A percentile compares a stretch with the other conserved stretches of the same genome.
phyloP scores from a whole-genome alignment of 768 basidiomycete species.

The Stropharia rugosoannulata region DNA sequence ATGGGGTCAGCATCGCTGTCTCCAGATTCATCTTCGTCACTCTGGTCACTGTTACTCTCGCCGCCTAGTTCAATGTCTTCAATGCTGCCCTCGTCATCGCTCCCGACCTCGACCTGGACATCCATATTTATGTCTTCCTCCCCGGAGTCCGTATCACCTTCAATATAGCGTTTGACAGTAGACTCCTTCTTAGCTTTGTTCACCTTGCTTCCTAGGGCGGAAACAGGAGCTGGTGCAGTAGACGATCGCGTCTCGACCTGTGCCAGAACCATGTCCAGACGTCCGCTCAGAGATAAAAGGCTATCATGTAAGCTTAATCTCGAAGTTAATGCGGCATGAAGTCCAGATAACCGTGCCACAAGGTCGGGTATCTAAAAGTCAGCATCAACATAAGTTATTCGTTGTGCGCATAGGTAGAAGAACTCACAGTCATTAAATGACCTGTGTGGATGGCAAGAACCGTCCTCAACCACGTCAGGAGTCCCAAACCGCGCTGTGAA shows the following conservation, averaged over 20 bases:
- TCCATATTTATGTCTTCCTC: constrained; percentile 59
- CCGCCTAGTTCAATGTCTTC: constrained; percentile 79
- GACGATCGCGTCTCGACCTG: constrained; percentile 90
- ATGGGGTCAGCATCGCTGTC: constrained; percentile 38
- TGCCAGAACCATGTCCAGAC: constrained; percentile 90
- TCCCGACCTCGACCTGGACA: constrained; percentile 66
- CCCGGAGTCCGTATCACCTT: constrained; percentile 70
- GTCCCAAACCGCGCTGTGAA: constrained; percentile 67
- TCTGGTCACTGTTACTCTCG: constrained; percentile 55
- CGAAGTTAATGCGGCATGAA: constrained; percentile 79
- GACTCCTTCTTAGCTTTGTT: constrained; percentile 30
- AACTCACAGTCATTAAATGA: constrained; percentile 89
- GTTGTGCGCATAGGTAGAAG: neutral
- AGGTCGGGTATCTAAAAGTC: constrained; percentile 82
- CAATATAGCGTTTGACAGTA: constrained; percentile 58
- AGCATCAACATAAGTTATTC: constrained; percentile 1
- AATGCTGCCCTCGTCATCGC: constrained; percentile 61
- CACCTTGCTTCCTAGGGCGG: constrained; percentile 37
- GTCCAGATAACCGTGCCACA: constrained; percentile 79
- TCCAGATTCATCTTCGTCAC: constrained; percentile 59
- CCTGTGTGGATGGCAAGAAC: constrained; percentile 85
- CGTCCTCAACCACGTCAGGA: constrained; percentile 78
- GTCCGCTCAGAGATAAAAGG: constrained; percentile 81
- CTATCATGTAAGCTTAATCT: constrained; percentile 83
- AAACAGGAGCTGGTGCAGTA: constrained; percentile 57